phyloP scores from a whole-genome alignment of 257 asterid species.

The Asclepias syriaca region DNA sequence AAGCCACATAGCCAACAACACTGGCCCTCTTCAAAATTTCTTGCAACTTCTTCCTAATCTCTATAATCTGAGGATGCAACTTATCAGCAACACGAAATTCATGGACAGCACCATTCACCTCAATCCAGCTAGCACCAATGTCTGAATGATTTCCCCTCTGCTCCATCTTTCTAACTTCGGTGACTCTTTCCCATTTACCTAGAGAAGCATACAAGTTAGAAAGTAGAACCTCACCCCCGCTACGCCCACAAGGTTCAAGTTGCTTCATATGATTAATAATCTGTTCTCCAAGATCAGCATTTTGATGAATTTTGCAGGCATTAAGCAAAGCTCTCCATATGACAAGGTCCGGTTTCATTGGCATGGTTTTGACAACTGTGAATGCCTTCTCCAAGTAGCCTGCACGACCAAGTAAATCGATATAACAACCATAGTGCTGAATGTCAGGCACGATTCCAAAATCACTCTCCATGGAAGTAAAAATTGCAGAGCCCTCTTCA shows the following conservation, averaged over 20 bases:
- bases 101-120: constrained; percentile 43
- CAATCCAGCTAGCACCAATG: constrained; percentile 74
- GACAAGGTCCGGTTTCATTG: constrained; percentile 49
- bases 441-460: constrained; percentile 55
- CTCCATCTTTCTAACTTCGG: constrained; percentile 38
- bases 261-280: constrained; percentile 37
- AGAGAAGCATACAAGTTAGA: constrained; percentile 73
- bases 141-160: constrained; percentile 34
- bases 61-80: constrained; percentile 43
- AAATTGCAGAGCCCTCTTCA: constrained; percentile 52
- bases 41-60: constrained; percentile 39
- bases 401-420: constrained; percentile 81
- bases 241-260: constrained; percentile 27
- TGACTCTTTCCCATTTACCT: constrained; percentile 68
- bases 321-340: constrained; percentile 77
- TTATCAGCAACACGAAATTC: constrained; percentile 68
- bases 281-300: constrained; percentile 46
- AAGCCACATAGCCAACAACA: constrained; percentile 44
- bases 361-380: constrained; percentile 53
- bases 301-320: constrained; percentile 66
- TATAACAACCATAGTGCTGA: constrained; percentile 78
- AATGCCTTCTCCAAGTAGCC: constrained; percentile 76
- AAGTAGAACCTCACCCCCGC: constrained; percentile 52
- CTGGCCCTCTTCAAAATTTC: constrained; percentile 39
- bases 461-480: constrained; percentile 51